These are phyloP conservation scores for Leishmania amazonensis DNA, from an alignment of 208 protist genomes.

Conservation along the genomic window DNA sequence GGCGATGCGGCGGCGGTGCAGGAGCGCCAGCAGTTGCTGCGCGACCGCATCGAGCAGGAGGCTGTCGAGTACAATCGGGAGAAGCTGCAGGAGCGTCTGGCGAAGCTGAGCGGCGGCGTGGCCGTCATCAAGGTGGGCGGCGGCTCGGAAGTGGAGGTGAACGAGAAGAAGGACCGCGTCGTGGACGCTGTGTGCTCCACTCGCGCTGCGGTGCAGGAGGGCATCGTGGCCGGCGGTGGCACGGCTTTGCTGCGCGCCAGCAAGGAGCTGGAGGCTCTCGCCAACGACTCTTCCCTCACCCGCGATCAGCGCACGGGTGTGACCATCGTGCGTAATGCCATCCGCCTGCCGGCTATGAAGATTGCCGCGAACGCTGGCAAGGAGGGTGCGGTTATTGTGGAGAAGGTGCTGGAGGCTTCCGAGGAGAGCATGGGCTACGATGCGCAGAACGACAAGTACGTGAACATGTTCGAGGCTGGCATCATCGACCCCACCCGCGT, in stretches of 20 bases:
- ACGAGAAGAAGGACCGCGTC: constrained; percentile 99
- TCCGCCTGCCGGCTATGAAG: constrained; percentile 91
- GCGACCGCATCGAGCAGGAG: constrained; percentile 83
- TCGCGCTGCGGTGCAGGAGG: constrained; percentile 98
- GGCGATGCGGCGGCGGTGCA: constrained; percentile 91
- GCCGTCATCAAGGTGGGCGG: constrained; percentile 98
- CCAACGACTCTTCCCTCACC: constrained; percentile 50
- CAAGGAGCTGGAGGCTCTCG: constrained; percentile 83
- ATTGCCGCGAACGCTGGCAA: constrained; percentile 98
- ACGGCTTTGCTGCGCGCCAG: constrained; percentile 95
- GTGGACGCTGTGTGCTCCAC: constrained; percentile 99
- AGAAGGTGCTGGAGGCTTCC: constrained; percentile 93
- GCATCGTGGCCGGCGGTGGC: constrained; percentile 99
- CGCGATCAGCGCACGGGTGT: constrained; percentile 97
- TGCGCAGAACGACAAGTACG: constrained; percentile 93
- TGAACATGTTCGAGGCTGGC: constrained; percentile 98
- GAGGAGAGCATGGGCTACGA: constrained; percentile 94
- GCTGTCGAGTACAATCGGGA: constrained; percentile 96
- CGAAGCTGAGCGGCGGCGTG: constrained; percentile 97
- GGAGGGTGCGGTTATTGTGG: constrained; percentile 97
- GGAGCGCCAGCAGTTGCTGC: constrained; percentile 94
- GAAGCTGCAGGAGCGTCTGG: constrained; percentile 98
- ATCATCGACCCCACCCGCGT: constrained; percentile 99
- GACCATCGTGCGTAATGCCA: constrained; percentile 94
- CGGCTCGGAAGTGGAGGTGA: constrained; percentile 98